Evolutionary conservation across 257 asterid genomes (phyloP).

Genomic region (Solanum raphanifolium): DNA sequence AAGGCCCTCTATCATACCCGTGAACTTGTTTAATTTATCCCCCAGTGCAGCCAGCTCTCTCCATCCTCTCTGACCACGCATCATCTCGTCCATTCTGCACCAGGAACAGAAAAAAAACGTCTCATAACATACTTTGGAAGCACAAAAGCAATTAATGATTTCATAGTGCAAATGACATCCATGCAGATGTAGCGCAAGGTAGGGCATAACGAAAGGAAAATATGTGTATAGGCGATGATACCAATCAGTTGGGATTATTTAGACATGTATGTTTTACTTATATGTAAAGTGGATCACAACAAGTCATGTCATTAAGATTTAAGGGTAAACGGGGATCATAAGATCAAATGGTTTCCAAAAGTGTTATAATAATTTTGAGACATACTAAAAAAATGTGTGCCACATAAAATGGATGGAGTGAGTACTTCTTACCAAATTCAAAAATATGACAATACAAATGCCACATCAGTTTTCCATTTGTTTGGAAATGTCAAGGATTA

Average conservation of each 20-base stretch:
- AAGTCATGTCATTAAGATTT: background rate
- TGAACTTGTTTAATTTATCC: constrained; percentile 75
- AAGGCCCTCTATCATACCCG: constrained; percentile 91
- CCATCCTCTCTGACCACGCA: constrained; percentile 99
- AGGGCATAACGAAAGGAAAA: background rate
- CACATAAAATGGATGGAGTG: background rate
- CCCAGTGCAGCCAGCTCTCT: constrained; percentile 92
- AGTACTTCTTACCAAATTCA: background rate
- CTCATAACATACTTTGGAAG: background rate
- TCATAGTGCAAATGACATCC: background rate
- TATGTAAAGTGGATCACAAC: background rate
- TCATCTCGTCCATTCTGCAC: constrained; percentile 99
- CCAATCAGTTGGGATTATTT: background rate
- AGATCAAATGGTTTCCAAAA: background rate
- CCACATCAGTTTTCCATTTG: background rate
- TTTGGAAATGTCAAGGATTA: background rate
- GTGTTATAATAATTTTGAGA: background rate
- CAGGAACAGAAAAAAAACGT: background rate
- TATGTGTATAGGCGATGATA: background rate
- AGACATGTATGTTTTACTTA: background rate
- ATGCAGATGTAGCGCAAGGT: background rate
- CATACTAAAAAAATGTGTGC: background rate
- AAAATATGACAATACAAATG: background rate
- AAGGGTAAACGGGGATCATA: background rate
- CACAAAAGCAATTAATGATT: background rate